Base-by-base conservation (phyloP, 352 stramenopile genomes). In the Phytophthora multivora region DNA sequence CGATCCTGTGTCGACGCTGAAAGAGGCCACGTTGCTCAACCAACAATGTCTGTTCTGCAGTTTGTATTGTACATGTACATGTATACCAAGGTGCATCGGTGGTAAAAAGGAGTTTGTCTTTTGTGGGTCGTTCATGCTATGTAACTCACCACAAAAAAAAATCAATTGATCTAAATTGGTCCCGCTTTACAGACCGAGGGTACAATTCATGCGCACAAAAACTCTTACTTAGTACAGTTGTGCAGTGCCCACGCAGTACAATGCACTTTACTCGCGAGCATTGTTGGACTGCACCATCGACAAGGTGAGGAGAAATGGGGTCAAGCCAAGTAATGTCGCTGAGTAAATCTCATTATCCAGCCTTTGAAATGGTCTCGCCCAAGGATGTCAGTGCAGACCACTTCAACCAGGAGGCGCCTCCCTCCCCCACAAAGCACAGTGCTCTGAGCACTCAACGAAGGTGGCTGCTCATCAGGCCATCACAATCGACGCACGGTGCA, bases 401-500 rank as follows among this genome's bases (percentile, higher is more conserved):
- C 33, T 42, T 49, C 26, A 62, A 63, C 35, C 35, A 38, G 52
- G 28, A 10, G 28, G 25, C 0, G 25, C 2, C 25, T 7, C 25
- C 25, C n/a, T n/a, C n/a, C n/a, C n/a, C n/a, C n/a, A n/a, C n/a
- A n/a, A n/a, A n/a, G n/a, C n/a, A n/a, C n/a, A n/a, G n/a, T n/a
- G n/a, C n/a, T n/a, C n/a, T n/a, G n/a, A 30, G 25, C 25, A 30
- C 25, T 30, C 25, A 30, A 30, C 25, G 9, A 39, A 38, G 10
- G 18, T 26, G 19, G 5, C 16, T 33, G 41, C 28, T 56, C 45
- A 41, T 63, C 54, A 63, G 40, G 25, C 18, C 6, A 56, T 63
- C 25, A 48, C 21, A 33, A 40, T 41, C 13, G 13, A 36, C 30
- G 39, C 26, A 42, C 16, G n/a, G 38, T 49, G 51, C 40, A 15